Conservation (phyloP, 495 filamentous ascomycete genomes). For the Penicillium salamii region DNA sequence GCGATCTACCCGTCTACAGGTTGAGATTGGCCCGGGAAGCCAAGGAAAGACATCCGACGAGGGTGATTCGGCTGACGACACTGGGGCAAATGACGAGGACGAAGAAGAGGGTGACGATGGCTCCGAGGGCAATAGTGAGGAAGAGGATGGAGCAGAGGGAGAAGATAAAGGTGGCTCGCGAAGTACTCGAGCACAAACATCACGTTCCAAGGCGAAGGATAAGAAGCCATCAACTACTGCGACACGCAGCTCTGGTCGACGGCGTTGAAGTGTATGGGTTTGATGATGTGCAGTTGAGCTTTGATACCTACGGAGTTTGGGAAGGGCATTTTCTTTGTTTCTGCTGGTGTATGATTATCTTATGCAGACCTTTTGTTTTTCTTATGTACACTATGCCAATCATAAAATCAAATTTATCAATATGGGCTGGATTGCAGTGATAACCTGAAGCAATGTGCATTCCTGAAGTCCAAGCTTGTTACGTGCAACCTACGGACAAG, state of each 20-base stretch:
- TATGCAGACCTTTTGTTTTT: neutral
- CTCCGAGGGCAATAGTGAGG: constrained; percentile 25
- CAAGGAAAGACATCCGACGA: constrained; percentile 35
- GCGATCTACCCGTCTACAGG: constrained; percentile 42
- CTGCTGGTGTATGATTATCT: constrained; percentile 12
- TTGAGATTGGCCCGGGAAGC: constrained; percentile 32
- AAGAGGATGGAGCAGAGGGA: constrained; percentile 38
- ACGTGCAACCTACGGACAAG: too few relatives aligned
- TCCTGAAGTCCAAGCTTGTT: too few relatives aligned
- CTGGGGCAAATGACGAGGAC: constrained; percentile 36
- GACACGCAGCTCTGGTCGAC: constrained; percentile 36
- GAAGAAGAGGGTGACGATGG: constrained; percentile 35
- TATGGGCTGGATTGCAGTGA: too few relatives aligned
- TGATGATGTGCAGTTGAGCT: constrained; percentile 1
- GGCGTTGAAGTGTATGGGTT: constrained; percentile 24
- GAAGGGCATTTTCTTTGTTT: constrained; percentile 16
- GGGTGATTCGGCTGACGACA: constrained; percentile 40
- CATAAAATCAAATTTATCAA: too few relatives aligned
- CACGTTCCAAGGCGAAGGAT: constrained; percentile 38
- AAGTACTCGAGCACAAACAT: constrained; percentile 40
- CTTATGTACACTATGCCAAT: neutral
- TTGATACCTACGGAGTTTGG: constrained; percentile 28
- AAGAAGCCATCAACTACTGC: constrained; percentile 29
- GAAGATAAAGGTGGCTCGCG: constrained; percentile 38
- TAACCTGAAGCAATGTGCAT: too few relatives aligned